Conservation (phyloP, 129 eudicot species). For the Flaveria ramosissima region DNA sequence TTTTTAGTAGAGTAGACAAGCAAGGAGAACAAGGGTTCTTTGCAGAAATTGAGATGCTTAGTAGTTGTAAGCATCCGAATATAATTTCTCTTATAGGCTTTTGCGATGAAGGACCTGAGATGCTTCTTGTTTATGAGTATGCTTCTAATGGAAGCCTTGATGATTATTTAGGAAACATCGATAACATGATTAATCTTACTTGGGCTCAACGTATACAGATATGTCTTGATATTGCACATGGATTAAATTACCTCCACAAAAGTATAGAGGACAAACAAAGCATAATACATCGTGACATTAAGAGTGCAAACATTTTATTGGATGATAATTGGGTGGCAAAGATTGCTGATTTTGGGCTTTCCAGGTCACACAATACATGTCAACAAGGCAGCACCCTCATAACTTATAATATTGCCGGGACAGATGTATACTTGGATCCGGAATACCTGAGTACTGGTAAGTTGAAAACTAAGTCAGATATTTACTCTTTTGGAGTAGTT, state of each 20-base stretch:
- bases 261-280: background rate
- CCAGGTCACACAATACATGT: background rate
- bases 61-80: slow-evolving; percentile 13
- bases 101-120: background rate
- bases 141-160: slow-evolving; percentile 8
- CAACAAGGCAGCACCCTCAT: too few species aligned
- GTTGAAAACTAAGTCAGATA: too few species aligned
- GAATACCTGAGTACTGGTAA: too few species aligned
- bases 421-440: too few species aligned
- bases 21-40: slow-evolving; percentile 6
- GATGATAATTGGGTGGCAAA: slow-evolving; percentile 8
- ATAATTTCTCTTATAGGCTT: background rate
- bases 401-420: too few species aligned
- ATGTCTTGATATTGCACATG: slow-evolving; percentile 15
- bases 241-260: background rate
- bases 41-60: slow-evolving; percentile 10
- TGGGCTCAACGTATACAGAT: slow-evolving; percentile 13
- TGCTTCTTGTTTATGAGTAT: background rate
- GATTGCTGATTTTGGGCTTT: background rate
- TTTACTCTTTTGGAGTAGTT: too few species aligned
- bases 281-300: background rate
- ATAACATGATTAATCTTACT: background rate
- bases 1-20: background rate
- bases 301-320: slow-evolving; percentile 2
- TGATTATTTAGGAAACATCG: background rate